These are phyloP conservation scores for Jacaranda copaia DNA, from an alignment of 257 asterid species.

Conservation along the genomic window DNA sequence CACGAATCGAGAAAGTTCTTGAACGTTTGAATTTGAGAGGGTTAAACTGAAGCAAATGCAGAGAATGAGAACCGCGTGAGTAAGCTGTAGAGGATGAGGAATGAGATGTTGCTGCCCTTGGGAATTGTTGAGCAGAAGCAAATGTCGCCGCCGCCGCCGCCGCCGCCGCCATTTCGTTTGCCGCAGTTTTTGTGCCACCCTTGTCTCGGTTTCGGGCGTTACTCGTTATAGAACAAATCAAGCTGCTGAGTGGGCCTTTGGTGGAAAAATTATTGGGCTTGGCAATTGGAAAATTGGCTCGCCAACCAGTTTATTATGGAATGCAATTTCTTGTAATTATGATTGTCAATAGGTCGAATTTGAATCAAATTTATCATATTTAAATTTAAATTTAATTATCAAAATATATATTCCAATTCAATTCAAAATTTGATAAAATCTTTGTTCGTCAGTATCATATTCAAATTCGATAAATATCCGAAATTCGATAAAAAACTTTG, in stretches of 20 bases:
- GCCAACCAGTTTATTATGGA: too few species aligned
- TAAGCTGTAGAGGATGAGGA: slow-evolving; percentile 46
- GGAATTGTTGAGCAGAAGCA: slow-evolving; percentile 44
- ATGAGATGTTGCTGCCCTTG: slow-evolving; percentile 34
- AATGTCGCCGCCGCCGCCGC: slow-evolving; percentile 57
- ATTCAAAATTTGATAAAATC: too few species aligned
- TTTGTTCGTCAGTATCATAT: too few species aligned
- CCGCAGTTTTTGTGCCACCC: slow-evolving; percentile 38
- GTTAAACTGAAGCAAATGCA: slow-evolving; percentile 42
- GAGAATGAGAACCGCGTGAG: slow-evolving; percentile 40
- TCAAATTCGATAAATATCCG: too few species aligned
- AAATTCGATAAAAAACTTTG: too few species aligned
- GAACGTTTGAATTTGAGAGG: slow-evolving; percentile 51
- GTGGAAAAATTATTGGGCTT: neutral
- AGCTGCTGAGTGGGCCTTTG: neutral
- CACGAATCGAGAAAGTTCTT: slow-evolving; percentile 60
- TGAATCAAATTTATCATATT: too few species aligned
- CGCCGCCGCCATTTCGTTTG: slow-evolving; percentile 59
- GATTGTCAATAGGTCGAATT: too few species aligned
- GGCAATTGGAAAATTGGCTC: neutral
- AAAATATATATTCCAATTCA: too few species aligned
- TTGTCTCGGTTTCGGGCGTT: slow-evolving; percentile 31
- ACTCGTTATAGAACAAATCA: neutral
- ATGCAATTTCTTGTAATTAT: too few species aligned
- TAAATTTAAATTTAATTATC: too few species aligned